Conservation (phyloP, 2,329 filamentous ascomycete species). For the Clonostachys rosea region DNA sequence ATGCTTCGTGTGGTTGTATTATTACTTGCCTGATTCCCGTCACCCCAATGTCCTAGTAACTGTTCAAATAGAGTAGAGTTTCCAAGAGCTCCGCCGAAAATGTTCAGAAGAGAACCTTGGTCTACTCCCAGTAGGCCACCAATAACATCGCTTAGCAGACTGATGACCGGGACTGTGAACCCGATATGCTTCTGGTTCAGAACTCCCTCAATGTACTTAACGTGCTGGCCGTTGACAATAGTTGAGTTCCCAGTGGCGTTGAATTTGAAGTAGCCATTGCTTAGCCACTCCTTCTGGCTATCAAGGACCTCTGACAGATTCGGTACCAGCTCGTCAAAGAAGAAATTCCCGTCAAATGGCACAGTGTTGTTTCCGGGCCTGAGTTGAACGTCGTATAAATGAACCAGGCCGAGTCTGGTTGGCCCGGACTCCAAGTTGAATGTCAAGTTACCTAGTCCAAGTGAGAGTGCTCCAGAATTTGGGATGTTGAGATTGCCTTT, state of each 20-base stretch:
- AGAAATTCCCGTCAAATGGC: constrained; percentile 31
- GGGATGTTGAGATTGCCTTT: constrained; percentile 35
- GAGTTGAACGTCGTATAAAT: constrained; percentile 29
- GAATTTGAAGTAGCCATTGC: constrained; percentile 30
- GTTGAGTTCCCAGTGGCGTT: constrained; percentile 34
- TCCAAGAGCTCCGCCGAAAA: constrained; percentile 28
- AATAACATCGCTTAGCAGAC: constrained; percentile 29
- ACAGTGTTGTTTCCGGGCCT: constrained; percentile 36
- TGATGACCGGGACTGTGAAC: constrained; percentile 28
- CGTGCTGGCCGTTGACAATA: constrained; percentile 32
- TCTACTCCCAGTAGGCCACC: constrained; percentile 23
- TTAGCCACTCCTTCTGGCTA: constrained; percentile 26
- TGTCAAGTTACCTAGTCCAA: constrained; percentile 39
- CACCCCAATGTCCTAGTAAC: too few species aligned
- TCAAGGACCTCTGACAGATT: constrained; percentile 33
- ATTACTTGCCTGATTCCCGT: too few species aligned
- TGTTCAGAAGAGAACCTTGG: constrained; percentile 19
- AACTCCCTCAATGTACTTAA: constrained; percentile 35
- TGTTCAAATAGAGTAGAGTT: constrained; percentile 30
- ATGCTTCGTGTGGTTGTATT: too few species aligned
- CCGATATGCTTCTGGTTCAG: constrained; percentile 29
- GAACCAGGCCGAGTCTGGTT: constrained; percentile 29
- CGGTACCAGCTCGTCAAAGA: constrained; percentile 28
- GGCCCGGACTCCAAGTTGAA: constrained; percentile 35
- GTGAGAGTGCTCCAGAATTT: constrained; percentile 34